These are phyloP conservation scores for Pneumocystis sp. DNA, from an alignment of 1,139 yeast genomes.

Conservation along the genomic window DNA sequence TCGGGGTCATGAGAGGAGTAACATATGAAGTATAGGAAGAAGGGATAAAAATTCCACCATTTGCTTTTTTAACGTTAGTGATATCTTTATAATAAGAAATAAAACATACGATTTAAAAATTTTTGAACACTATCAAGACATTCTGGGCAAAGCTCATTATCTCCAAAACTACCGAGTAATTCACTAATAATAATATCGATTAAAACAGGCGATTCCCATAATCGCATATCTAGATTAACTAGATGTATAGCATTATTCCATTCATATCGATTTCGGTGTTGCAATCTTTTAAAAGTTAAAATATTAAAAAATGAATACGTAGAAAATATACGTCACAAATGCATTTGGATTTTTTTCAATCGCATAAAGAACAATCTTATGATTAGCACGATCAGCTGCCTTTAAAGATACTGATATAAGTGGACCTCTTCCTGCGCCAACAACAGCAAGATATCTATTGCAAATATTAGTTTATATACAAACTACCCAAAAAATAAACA, in stretches of 20 bases:
- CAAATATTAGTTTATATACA: neutral
- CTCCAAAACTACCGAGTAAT: slow-evolving; percentile 77
- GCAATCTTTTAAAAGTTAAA: slow-evolving; percentile 19
- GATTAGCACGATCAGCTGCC: slow-evolving; percentile 28
- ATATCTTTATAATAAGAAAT: neutral
- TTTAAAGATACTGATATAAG: slow-evolving; percentile 40
- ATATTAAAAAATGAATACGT: neutral
- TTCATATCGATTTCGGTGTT: slow-evolving; percentile 27
- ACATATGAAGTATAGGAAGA: slow-evolving; percentile 41
- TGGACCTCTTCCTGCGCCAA: slow-evolving; percentile 85
- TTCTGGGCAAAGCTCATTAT: slow-evolving; percentile 81
- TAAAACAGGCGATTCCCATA: slow-evolving; percentile 28
- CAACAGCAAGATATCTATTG: slow-evolving; percentile 34
- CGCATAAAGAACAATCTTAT: slow-evolving; percentile 33
- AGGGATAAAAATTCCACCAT: slow-evolving; percentile 45
- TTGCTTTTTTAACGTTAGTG: neutral
- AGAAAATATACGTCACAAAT: slow-evolving; percentile 23
- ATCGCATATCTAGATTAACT: slow-evolving; percentile 42
- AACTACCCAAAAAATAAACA: neutral
- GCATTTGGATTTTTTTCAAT: slow-evolving; percentile 65
- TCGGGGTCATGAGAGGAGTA: slow-evolving; percentile 53
- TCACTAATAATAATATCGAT: slow-evolving; percentile 61
- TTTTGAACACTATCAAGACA: slow-evolving; percentile 32
- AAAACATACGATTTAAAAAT: slow-evolving; percentile 17
- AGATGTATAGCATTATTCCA: slow-evolving; percentile 40